Conservation (phyloP, 768 basidiomycete genomes). For the Auricularia cornea region DNA sequence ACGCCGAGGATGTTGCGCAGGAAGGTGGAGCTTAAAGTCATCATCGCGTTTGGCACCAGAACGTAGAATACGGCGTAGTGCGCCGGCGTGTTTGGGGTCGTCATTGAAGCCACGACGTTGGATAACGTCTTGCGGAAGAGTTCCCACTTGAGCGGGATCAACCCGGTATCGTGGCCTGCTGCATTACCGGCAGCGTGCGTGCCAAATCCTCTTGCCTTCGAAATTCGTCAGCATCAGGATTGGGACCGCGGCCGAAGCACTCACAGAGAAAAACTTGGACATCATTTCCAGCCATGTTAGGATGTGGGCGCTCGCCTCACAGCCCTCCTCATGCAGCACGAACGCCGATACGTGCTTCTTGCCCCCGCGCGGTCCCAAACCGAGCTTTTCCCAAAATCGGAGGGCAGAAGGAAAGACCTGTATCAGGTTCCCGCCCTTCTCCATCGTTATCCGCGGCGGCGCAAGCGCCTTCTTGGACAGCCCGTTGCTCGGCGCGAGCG, state of each 20-base stretch:
- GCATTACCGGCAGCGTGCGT: slow-evolving; percentile 45
- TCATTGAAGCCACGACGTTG: slow-evolving; percentile 13
- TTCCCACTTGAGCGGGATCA: slow-evolving; percentile 59
- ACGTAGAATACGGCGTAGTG: slow-evolving; percentile 58
- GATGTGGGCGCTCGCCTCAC: slow-evolving; percentile 40
- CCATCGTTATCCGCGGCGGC: slow-evolving; percentile 53
- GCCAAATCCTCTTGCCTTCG: slow-evolving; percentile 56
- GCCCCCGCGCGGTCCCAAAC: slow-evolving; percentile 60
- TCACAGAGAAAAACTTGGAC: slow-evolving; percentile 49
- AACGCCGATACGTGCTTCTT: slow-evolving; percentile 62
- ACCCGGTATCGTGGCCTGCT: slow-evolving; percentile 42
- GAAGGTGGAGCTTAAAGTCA: slow-evolving; percentile 55
- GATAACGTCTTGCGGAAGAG: slow-evolving; percentile 61
- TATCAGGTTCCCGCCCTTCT: slow-evolving; percentile 61
- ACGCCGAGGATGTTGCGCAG: slow-evolving; percentile 65
- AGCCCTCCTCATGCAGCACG: slow-evolving; percentile 58
- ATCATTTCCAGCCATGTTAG: slow-evolving; percentile 53
- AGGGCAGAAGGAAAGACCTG: slow-evolving; percentile 62
- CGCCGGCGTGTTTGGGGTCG: slow-evolving; percentile 14
- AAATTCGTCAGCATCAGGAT: slow-evolving; percentile 1
- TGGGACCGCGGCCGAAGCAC: slow-evolving; percentile 21
- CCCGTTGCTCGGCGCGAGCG: background rate
- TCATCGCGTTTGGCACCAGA: slow-evolving; percentile 48
- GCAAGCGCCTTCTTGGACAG: slow-evolving; percentile 24
- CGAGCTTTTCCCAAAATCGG: slow-evolving; percentile 82